Evolutionary conservation across 345 rosid genomes (phyloP).

Genomic region (Pistacia integerrima): DNA sequence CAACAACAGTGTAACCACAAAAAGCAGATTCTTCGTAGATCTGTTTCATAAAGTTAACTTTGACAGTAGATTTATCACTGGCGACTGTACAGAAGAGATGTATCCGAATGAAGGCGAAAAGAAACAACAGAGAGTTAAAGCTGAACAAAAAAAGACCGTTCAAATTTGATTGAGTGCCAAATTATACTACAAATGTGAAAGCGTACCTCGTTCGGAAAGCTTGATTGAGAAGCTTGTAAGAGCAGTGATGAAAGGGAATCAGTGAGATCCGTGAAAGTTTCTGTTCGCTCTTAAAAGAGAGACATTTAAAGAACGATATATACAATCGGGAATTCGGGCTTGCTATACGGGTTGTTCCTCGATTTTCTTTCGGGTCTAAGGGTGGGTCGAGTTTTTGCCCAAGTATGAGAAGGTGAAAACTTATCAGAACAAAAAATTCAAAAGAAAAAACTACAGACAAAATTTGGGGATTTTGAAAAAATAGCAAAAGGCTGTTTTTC

Average conservation of each 20-base stretch:
- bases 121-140: not conserved
- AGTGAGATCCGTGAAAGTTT: not conserved
- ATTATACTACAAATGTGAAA: not conserved
- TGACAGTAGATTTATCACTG: not conserved
- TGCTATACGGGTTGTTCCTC: not conserved
- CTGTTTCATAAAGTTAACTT: not conserved
- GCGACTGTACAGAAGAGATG: too few species aligned
- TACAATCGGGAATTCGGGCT: not conserved
- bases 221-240: not conserved
- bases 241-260: not conserved
- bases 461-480: too few species aligned
- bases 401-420: too few species aligned
- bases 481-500: too few species aligned
- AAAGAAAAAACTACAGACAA: too few species aligned
- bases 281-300: not conserved
- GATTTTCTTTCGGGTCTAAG: not conserved
- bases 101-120: not conserved
- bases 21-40: not conserved
- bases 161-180: not conserved
- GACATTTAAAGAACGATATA: not conserved
- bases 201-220: conserved; percentile 6
- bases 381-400: not conserved
- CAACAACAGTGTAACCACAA: not conserved
- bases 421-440: too few species aligned
- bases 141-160: not conserved